Evolutionary conservation across 257 asterid genomes (phyloP), one percentile per base, ranked within the genome.

Genomic region (Ballota nigra): DNA sequence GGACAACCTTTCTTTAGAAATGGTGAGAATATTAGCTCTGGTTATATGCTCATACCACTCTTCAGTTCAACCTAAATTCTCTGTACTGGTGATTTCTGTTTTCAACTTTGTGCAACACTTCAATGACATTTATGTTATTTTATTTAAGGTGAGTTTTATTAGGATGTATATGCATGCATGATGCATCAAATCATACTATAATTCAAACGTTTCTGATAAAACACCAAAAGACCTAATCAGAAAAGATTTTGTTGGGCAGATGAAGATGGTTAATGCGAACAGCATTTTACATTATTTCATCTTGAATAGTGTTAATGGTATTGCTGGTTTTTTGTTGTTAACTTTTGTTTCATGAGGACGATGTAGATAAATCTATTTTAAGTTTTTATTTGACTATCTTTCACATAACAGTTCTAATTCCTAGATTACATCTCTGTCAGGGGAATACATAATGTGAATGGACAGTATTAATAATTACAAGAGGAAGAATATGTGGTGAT

Each of bases 1-100:
- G 97, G 96, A 38, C 92, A 79, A 34, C 97, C 94, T 70, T 87
- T 84, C 83, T 92, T 89, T 71, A 84, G 92, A 81, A 84, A 72
- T 56, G 98, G 99, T 89, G 71, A 87, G 94, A 63, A 33, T 34
- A 53, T 29, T 31, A 60, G 45, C 78, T 47, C 47, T 40, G 34
- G 63, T 43, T 9, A 51, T 38, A 47, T 52, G 13, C 24, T n/a
- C n/a, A 28, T 66, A 49, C 51, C 70, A 10, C 55, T 59, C 33
- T 38, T 63, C 49, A 45, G 56, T 59, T 53, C 66, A 8, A 51
- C 52, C 9, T 71, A 41, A 52, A 58, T 19, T 63, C 55, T 33
- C 38, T 63, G 24, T 16, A 19, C 45, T 68, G 31, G 33, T 26
- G 41, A 55, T 63, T 47, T 28, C 15, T 45, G 31, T 43, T 47